Conservation (phyloP, 352 stramenopile genomes). For the Globisporangium radiosum region DNA sequence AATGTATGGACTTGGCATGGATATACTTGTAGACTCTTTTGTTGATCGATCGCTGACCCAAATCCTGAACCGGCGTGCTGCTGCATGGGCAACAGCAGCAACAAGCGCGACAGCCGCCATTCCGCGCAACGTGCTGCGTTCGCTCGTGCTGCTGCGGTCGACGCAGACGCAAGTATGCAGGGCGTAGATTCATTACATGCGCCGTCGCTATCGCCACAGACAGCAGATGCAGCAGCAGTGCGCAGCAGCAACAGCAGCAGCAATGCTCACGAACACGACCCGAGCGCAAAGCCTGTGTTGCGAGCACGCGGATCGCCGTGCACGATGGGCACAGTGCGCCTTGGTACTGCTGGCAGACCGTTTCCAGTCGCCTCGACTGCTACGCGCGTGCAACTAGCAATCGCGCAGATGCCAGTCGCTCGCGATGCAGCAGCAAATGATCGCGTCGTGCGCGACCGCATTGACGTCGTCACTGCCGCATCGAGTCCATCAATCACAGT, state of each 20-base stretch:
- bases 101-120: neutral
- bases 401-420: no score
- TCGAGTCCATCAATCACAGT: neutral
- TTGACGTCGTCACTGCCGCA: no score
- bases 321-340: constrained; percentile 41
- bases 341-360: constrained; percentile 40
- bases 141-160: neutral
- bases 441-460: no score
- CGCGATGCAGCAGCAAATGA: no score
- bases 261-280: constrained; percentile 9
- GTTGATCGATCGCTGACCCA: neutral
- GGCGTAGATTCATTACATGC: neutral
- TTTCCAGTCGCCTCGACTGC: constrained; percentile 15
- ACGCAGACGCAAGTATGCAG: neutral
- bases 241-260: constrained; percentile 1
- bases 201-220: neutral
- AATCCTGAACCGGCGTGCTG: no score
- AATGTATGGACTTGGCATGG: no score
- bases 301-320: constrained; percentile 23
- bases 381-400: no score
- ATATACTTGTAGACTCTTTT: neutral
- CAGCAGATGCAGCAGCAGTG: constrained; percentile 6
- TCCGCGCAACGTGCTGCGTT: neutral
- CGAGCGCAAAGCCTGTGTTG: constrained; percentile 9
- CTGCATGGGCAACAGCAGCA: neutral